Evolutionary conservation across 225 moss, liverwort and hornwort genomes (phyloP).

Genomic region (Marchantia paleacea): DNA sequence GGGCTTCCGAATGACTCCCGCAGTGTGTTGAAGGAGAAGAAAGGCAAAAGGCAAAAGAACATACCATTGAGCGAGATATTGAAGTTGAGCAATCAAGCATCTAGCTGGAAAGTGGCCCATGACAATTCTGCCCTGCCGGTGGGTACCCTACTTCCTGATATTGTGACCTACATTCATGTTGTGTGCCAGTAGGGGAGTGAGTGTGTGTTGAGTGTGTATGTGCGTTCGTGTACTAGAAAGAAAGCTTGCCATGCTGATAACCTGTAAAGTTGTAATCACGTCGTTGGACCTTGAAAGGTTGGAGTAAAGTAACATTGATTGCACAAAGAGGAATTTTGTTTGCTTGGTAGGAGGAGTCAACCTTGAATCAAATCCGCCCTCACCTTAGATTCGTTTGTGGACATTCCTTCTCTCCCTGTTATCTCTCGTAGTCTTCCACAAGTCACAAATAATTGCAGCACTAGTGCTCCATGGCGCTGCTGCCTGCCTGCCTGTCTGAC

Average conservation of each 20-base stretch:
- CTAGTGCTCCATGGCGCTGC: no score
- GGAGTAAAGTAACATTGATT: not conserved
- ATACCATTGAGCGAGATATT: not conserved
- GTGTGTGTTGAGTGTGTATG: no score
- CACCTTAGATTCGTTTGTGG: no score
- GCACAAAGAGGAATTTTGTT: not conserved
- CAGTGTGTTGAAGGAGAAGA: not conserved
- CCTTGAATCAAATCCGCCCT: not conserved
- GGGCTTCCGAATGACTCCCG: no score
- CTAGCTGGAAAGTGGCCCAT: not conserved
- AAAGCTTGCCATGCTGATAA: not conserved
- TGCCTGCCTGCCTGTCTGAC: no score
- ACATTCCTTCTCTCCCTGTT: no score
- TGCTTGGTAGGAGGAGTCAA: not conserved
- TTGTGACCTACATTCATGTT: not conserved
- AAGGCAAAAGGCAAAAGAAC: not conserved
- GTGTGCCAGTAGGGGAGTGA: not conserved
- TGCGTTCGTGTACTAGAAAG: not conserved
- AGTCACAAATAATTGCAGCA: no score
- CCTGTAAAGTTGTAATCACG: not conserved
- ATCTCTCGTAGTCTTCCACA: no score
- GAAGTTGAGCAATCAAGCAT: not conserved
- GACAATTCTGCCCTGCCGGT: not conserved
- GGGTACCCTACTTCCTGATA: not conserved
- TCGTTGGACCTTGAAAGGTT: not conserved